Evolutionary conservation across 176 grass and related monocot species (phyloP).

Genomic region (Triticum timopheevii): DNA sequence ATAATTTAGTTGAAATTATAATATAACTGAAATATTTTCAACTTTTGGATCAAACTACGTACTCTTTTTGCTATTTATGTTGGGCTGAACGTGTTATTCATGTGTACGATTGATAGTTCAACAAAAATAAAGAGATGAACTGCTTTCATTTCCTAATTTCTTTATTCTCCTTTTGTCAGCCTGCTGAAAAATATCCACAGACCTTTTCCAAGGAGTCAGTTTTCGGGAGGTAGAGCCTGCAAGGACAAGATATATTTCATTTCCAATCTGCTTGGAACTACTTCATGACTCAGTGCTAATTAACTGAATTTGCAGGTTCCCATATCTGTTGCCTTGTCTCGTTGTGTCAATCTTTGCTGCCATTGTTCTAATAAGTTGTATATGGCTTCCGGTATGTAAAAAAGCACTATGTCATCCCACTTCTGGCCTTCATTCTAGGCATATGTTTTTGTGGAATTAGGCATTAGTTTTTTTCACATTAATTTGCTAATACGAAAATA

Average conservation of each 20-base stretch:
- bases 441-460: background rate
- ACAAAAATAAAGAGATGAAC: background rate
- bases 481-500: background rate
- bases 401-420: background rate
- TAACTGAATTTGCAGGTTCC: constrained; percentile 60
- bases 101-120: background rate
- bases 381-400: constrained; percentile 75
- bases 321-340: constrained; percentile 71
- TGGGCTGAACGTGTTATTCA: background rate
- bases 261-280: background rate
- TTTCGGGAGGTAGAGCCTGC: constrained; percentile 55
- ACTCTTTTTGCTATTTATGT: background rate
- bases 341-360: constrained; percentile 52
- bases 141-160: background rate
- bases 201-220: constrained; percentile 52
- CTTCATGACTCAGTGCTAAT: background rate
- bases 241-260: constrained; percentile 4
- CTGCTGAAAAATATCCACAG: constrained; percentile 72
- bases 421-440: background rate
- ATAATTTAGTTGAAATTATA: background rate
- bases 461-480: background rate
- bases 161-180: constrained; percentile 35
- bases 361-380: constrained; percentile 57
- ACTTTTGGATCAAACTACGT: background rate
- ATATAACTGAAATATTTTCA: background rate